These are phyloP conservation scores for Iberis pinnata DNA, from an alignment of 345 rosid species.

Conservation along the genomic window DNA sequence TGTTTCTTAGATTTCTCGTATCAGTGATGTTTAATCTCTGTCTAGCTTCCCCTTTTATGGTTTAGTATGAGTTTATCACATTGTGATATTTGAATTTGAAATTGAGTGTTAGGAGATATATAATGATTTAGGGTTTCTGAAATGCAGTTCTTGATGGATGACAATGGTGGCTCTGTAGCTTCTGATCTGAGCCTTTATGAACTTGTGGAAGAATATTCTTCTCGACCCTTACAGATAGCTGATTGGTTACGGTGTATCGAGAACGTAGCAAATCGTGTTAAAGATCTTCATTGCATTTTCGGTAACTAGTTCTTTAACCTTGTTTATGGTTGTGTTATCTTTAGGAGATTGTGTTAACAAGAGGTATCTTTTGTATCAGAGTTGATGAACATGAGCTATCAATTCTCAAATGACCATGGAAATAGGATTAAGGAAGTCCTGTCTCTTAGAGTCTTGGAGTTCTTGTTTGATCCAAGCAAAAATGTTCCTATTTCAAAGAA, in stretches of 20 bases:
- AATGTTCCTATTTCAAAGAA: not conserved
- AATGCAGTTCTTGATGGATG: not conserved
- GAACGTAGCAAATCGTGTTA: slow-evolving; percentile 4
- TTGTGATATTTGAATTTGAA: no score
- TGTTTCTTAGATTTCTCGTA: no score
- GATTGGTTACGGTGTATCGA: slow-evolving; percentile 10
- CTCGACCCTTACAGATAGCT: slow-evolving; percentile 1
- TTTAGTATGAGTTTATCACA: no score
- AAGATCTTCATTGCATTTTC: not conserved
- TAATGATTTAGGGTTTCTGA: not conserved
- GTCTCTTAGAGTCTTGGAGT: slow-evolving; percentile 14
- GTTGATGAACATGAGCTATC: slow-evolving; percentile 2
- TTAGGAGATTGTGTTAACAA: not conserved
- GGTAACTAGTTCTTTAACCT: not conserved
- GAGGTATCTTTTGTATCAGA: not conserved
- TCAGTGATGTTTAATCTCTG: no score
- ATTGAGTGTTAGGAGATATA: no score
- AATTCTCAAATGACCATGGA: not conserved
- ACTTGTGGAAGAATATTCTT: not conserved
- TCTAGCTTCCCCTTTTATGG: no score
- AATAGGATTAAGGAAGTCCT: slow-evolving; percentile 7
- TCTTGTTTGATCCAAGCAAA: not conserved
- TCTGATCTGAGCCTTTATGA: not conserved
- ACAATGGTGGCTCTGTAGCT: no score
- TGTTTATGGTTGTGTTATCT: not conserved